Base-by-base conservation (phyloP, 345 rosid genomes). In the Eucalyptus cloeziana region DNA sequence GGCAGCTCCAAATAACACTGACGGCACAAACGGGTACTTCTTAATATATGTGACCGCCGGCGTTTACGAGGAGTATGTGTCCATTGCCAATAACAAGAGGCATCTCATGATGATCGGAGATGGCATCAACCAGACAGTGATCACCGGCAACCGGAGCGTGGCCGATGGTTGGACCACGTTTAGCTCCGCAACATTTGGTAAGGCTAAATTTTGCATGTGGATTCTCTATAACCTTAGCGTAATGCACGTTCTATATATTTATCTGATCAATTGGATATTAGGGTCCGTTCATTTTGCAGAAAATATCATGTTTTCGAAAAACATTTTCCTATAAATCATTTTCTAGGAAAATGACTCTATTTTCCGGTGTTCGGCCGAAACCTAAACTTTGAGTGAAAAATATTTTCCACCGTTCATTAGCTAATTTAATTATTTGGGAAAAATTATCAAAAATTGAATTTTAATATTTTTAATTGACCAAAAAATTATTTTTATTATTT, bases 81-180 rank as follows among this genome's bases (percentile, higher is more conserved):
- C 95, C 52, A 91, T 97, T 64, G 86, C 96, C 7, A 97, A 94
- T 90, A 96, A 91, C 86, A 97, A 96, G 93, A 93, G 87, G 31
- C 94, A 94, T 76, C 91, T 96, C 33, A 94, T 96, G 97, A 96
- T 97, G 91, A 89, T 96, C 15, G 99, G 99, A 25, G 99, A 94
- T 13, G 98, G 98, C 30, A 96, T 97, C 76, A 95, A 96, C 88
- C 95, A 90, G 85, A 97, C 98, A 4, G 86, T 96, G 37, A 91
- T 97, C 87, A 96, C 98, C 10, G 97, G 99, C 56, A 95, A 96
- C 89, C 95, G 96, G 21, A 97, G 94, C 88, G 96, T 94, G 25
- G 97, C 89, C 24, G 99, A 96, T 54, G 96, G 95, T 25, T 95
- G 97, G 99, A 95, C 96, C 54, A 97, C 99, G 24, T 96, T 95